phyloP scores from a whole-genome alignment of 306 rosid species.

The Rosa rugosa region DNA sequence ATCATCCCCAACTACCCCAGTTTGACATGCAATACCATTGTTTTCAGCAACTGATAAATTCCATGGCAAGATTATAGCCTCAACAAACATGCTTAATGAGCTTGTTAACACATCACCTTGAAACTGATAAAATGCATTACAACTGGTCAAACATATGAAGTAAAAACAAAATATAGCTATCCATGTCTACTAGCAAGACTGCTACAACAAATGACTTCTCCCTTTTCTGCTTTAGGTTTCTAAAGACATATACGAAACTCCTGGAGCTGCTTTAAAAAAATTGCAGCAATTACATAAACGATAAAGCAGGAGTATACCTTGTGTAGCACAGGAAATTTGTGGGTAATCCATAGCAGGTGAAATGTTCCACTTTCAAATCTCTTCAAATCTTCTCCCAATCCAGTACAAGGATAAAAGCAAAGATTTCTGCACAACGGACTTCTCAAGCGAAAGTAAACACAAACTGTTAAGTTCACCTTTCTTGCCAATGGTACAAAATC shows the following conservation, averaged over 20 bases:
- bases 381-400: conserved; percentile 37
- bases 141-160: conserved; percentile 20
- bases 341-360: conserved; percentile 66
- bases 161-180: not conserved
- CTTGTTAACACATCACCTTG: conserved; percentile 36
- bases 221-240: not conserved
- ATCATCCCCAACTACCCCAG: conserved; percentile 37
- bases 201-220: not conserved
- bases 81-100: conserved; percentile 58
- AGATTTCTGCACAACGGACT: conserved; percentile 50
- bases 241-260: not conserved
- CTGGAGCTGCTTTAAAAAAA: conserved; percentile 12
- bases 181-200: not conserved
- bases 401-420: conserved; percentile 36
- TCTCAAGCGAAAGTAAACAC: conserved; percentile 53
- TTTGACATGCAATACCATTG: conserved; percentile 26
- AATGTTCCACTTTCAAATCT: conserved; percentile 55
- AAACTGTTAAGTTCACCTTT: conserved; percentile 37
- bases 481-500: conserved; percentile 38
- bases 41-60: conserved; percentile 48
- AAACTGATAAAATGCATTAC: conserved; percentile 44
- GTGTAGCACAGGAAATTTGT: conserved; percentile 64
- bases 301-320: conserved; percentile 46
- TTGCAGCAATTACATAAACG: conserved; percentile 12
- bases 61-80: conserved; percentile 68